Base-by-base conservation (phyloP, 2,329 filamentous ascomycete species). In the Xenoacremonium recifei region DNA sequence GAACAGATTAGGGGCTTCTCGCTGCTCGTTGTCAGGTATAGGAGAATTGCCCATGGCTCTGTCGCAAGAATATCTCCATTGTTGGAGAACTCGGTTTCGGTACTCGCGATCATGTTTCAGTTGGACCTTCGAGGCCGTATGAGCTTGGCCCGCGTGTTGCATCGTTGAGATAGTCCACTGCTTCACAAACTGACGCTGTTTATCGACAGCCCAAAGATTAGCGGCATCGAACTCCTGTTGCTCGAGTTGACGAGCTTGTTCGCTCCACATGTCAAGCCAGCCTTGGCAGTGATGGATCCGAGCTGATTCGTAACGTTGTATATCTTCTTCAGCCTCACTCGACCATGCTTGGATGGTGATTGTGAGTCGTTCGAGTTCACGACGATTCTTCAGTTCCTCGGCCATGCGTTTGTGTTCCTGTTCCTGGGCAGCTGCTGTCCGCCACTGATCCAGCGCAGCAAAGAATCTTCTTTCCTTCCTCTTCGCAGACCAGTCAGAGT, bases 81-180 rank as follows among this genome's bases (percentile, higher is more conserved):
- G 21, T 27, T 65, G 57, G 18, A 67, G 49, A 15, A 50, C 47
- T 34, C 60, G 56, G 25, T 53, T 55, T 11, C 63, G 58, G 36
- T 54, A 59, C 40, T 67, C 63, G 6, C 57, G 53, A 21, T 58
- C 55, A 37, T 65, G 54, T 38, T 61, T 64, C 42, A 61, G 57
- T 15, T 49, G 50, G 12, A 63, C 62, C 40, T 59, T 61, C 5
- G 42, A 47, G 7, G 66, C 66, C 3, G 65, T 68, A 39, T 69
- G 66, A 9, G 59, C 65, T 37, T 67, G 64, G 2, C 66, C 65
- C 35, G 60, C 58, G 33, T 59, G 60, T 37, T 67, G 66, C 20
- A 69, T 37, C 10, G 64, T 57, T 15, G 62, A 60, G 32, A 64
- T 68, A 2, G 65, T 64, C 66, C 66, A 69, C 7, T 45, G 45